These are phyloP conservation scores for Cenococcum geophilum DNA, from an alignment of 495 filamentous ascomycete species.

Conservation along the genomic window DNA sequence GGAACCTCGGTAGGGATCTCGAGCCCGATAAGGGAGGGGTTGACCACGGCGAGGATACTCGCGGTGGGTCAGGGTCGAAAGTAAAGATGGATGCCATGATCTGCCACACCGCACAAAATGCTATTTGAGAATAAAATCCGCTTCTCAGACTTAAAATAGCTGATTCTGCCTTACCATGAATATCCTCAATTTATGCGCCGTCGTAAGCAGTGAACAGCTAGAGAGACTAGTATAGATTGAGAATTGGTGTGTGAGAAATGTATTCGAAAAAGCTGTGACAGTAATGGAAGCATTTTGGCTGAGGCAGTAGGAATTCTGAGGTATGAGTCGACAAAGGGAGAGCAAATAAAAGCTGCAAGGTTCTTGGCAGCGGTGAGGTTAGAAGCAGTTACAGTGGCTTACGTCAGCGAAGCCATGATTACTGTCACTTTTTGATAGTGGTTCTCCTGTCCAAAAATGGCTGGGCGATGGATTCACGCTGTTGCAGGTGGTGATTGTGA, in stretches of 20 bases:
- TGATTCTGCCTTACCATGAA: not conserved
- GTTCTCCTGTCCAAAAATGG: not conserved
- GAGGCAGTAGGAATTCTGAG: conserved; percentile 2
- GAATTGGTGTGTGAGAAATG: conserved; percentile 48
- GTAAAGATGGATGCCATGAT: conserved; percentile 94
- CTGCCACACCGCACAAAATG: not conserved
- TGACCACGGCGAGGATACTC: conserved; percentile 87
- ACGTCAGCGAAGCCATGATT: conserved; percentile 1
- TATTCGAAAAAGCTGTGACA: conserved; percentile 48
- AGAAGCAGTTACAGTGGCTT: not conserved
- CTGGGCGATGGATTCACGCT: not conserved
- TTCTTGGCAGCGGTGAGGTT: not conserved
- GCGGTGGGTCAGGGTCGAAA: conserved; percentile 78
- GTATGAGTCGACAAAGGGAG: conserved; percentile 1
- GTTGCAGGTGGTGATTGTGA: not conserved
- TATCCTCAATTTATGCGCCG: conserved; percentile 9
- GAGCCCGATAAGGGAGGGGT: conserved; percentile 39
- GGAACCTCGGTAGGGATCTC: conserved; percentile 4
- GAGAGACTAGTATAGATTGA: conserved; percentile 36
- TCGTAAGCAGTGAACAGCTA: conserved; percentile 15
- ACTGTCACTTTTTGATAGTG: not conserved
- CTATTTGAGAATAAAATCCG: not conserved
- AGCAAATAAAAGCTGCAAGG: not conserved
- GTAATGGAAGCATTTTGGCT: conserved; percentile 53
- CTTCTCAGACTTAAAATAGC: not conserved